Base-by-base conservation (phyloP, 306 rosid genomes). In the Vachellia pachyceras region DNA sequence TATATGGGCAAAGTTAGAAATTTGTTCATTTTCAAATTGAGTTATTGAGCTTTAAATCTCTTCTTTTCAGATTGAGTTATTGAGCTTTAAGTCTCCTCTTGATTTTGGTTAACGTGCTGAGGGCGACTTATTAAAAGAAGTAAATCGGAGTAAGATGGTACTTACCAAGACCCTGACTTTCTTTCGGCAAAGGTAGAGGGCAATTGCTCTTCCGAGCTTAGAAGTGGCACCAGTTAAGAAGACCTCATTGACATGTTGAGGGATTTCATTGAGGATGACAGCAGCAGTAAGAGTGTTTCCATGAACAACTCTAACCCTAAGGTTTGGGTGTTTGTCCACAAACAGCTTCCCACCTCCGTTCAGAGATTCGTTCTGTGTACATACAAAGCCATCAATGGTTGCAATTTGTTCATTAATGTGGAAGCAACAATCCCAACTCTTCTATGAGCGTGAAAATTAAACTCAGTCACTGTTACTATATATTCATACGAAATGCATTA, bases 241-340 rank as follows among this genome's bases (percentile, higher is more conserved):
- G 39, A 94, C 97, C 57, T 94, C 94, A 36, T 80, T 57, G 0
- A 84, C 93, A 80, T 89, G 83, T 69, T 83, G 80, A 4, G 97
- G 94, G 35, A 94, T 83, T 73, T 94, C 97, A 77, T 94, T 86
- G 18, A 94, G 87, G 76, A 92, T 94, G 0, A 94, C 97, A 3
- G 97, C 97, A 39, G 97, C 97, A 4, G 98, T 94, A 77, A 94
- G 84, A 44, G 97, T 94, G 86, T 92, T 94, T 7, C 98, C 98
- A 85, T 94, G 98, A 71, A 94, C 97, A 76, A 94, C 97, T 76
- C 98, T 63, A 74, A 92, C 98, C 78, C 86, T 85, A 12, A 92
- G 93, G 77, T 91, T 78, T 45, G 98, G 97, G 50, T 90, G 94
- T 84, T 94, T 94, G 82, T 88, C 90, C 17, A 94, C 97, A 23